A percentile compares a stretch with the other conserved stretches of the same genome.
phyloP scores from a whole-genome alignment of 2,329 filamentous ascomycete species.

The Neopestalotiopsis clavispora region DNA sequence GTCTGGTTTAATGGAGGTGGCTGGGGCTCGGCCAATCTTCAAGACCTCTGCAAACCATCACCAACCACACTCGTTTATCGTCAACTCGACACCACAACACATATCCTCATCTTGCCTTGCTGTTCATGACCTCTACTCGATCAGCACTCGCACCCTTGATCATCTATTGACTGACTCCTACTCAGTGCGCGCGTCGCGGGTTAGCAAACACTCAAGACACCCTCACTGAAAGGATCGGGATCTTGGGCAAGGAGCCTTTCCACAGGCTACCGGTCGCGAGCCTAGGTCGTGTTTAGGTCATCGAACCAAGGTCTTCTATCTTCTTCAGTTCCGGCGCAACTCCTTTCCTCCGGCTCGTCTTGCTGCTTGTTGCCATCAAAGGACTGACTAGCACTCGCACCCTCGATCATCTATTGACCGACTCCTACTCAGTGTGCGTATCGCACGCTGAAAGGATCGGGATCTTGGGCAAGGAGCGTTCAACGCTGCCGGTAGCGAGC shows the following conservation, averaged over 20 bases:
- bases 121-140: conserved; percentile 10
- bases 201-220: conserved; percentile 17
- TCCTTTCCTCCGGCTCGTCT: neutral
- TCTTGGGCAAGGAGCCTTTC: conserved; percentile 19
- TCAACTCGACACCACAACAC: neutral
- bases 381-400: conserved; percentile 19
- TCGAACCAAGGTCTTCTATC: neutral
- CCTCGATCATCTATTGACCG: conserved; percentile 20
- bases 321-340: neutral
- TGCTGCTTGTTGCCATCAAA: conserved; percentile 7
- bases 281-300: conserved; percentile 16
- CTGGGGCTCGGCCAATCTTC: neutral
- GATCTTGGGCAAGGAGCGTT: conserved; percentile 21
- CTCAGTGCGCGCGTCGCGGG: conserved; percentile 1
- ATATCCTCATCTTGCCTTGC: neutral
- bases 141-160: conserved; percentile 21
- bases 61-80: neutral
- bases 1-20: neutral
- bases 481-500: conserved; percentile 18
- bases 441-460: conserved; percentile 19
- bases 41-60: neutral
- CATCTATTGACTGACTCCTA: conserved; percentile 18
- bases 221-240: conserved; percentile 21
- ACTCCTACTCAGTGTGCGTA: conserved; percentile 14
- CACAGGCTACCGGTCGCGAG: conserved; percentile 18